These are phyloP conservation scores for Calonectria henricotiae DNA, from an alignment of 2,329 filamentous ascomycete species.

Conservation along the genomic window DNA sequence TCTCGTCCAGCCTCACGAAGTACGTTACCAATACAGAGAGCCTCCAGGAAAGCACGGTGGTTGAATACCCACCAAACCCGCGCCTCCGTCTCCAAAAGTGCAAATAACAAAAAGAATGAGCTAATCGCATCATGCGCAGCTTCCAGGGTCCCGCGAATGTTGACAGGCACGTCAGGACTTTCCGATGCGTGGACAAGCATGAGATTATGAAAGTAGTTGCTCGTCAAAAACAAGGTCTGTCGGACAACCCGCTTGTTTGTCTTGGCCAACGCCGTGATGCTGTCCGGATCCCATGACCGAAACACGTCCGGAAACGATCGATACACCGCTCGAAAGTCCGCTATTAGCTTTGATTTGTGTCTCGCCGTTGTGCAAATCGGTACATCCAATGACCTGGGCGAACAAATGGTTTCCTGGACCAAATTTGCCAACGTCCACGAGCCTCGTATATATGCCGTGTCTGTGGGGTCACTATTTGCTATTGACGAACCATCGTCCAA, in stretches of 20 bases:
- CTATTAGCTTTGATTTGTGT: slow-evolving; percentile 80
- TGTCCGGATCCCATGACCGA: slow-evolving; percentile 77
- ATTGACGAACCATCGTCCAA: slow-evolving; percentile 74
- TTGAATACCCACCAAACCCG: slow-evolving; percentile 90
- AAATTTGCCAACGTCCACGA: slow-evolving; percentile 87
- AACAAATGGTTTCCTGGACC: slow-evolving; percentile 84
- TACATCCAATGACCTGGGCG: slow-evolving; percentile 80
- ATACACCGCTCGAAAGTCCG: slow-evolving; percentile 80
- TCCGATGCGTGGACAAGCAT: slow-evolving; percentile 85
- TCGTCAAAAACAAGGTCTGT: slow-evolving; percentile 85
- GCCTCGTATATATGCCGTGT: slow-evolving; percentile 81
- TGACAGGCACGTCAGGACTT: slow-evolving; percentile 75
- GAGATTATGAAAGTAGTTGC: slow-evolving; percentile 87
- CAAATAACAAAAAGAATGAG: slow-evolving; percentile 82
- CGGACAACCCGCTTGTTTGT: slow-evolving; percentile 78
- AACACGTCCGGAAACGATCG: slow-evolving; percentile 81
- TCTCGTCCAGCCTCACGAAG: slow-evolving; percentile 69
- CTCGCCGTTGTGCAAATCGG: slow-evolving; percentile 79
- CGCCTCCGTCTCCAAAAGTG: slow-evolving; percentile 79
- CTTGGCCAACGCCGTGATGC: slow-evolving; percentile 71
- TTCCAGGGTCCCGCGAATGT: slow-evolving; percentile 80
- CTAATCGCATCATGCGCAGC: slow-evolving; percentile 83
- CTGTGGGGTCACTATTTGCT: slow-evolving; percentile 75
- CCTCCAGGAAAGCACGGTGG: slow-evolving; percentile 85
- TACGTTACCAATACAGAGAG: slow-evolving; percentile 77